Base-by-base conservation (phyloP, 371 early-diverging fungal species). In the Saksenaea vasiformis region DNA sequence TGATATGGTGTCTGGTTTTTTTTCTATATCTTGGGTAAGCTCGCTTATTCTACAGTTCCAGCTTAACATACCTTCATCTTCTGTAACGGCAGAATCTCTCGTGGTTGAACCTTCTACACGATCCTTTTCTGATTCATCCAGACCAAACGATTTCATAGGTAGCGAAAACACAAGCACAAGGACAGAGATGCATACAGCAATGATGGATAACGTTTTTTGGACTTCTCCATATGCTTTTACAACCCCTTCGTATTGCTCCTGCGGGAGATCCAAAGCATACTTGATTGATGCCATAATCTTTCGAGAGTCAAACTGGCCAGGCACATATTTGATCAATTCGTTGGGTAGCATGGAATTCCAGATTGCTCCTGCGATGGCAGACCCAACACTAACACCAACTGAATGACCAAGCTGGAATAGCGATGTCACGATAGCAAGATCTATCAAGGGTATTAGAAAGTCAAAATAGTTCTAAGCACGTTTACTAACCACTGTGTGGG, bases 281-380 rank as follows among this genome's bases (percentile, higher is more conserved):
- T 47, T 53, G 34, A 78, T 68, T 14, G 58, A 47, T 24, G 68
- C 69, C 55, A 78, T 70, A n/a, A 78, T 67, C 9, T 61, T 35
- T 8, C 37, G 34, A 28, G 22, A 17, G 44, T 76, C 64, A 26
- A 65, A 75, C 58, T 75, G 70, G 15, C 79, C 79, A 66, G 76
- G 79, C 35, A 75, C 72, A 51, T 75, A 64, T 15, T 69, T 38
- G 2, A 65, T 63, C 19, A 78, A 39, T 58, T 75, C 44, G 24
- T 44, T 35, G 14, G 79, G 79, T 9, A 78, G 61, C 66, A 78
- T 62, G 0, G 51, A 54, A 26, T 78, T 78, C 79, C 79, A 78
- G 8, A 78, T 62, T 36, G 76, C 70, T 56, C 73, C 79, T 10
- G 79, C 68, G 51, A 78, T 72, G 10, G 79, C 54, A n/a, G 67